phyloP scores from a whole-genome alignment of 148 eudicot species.

The Amaranthus hypochondriacus region DNA sequence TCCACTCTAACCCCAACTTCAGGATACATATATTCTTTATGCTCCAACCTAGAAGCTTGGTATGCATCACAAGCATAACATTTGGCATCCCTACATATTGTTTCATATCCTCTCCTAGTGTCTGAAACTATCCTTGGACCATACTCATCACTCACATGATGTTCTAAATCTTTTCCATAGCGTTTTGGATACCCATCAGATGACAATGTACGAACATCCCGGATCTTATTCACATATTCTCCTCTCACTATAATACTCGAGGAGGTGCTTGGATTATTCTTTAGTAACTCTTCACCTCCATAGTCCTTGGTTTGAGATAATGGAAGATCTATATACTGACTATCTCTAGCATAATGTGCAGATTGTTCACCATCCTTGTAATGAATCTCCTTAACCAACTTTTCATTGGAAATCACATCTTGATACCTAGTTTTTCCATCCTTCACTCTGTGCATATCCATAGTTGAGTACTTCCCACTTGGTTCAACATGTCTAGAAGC shows the following conservation, averaged over 20 bases:
- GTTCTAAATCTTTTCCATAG: slow-evolving; percentile 22
- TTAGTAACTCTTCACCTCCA: slow-evolving; percentile 22
- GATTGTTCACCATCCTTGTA: slow-evolving; percentile 27
- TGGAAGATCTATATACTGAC: slow-evolving; percentile 16
- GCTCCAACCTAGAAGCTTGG: slow-evolving; percentile 23
- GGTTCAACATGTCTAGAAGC: slow-evolving; percentile 22
- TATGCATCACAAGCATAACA: slow-evolving; percentile 20
- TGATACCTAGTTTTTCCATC: slow-evolving; percentile 30
- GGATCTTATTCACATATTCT: slow-evolving; percentile 14
- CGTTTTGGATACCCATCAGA: slow-evolving; percentile 23
- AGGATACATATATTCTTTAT: slow-evolving; percentile 26
- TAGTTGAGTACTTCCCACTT: slow-evolving; percentile 22
- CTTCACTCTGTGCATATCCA: slow-evolving; percentile 21
- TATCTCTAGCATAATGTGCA: slow-evolving; percentile 22
- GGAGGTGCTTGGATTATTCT: slow-evolving; percentile 28
- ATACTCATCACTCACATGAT: slow-evolving; percentile 20
- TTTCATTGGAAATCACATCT: slow-evolving; percentile 19
- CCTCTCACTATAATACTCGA: slow-evolving; percentile 23
- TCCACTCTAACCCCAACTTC: slow-evolving; percentile 22
- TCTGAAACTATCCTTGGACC: slow-evolving; percentile 29
- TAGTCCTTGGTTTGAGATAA: slow-evolving; percentile 27
- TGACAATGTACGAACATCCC: slow-evolving; percentile 22
- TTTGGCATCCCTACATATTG: slow-evolving; percentile 23
- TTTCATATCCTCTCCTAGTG: slow-evolving; percentile 21
- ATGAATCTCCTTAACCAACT: slow-evolving; percentile 17